Evolutionary conservation across 495 filamentous ascomycete genomes (phyloP).

Genomic region (Aspergillus funiculosus): DNA sequence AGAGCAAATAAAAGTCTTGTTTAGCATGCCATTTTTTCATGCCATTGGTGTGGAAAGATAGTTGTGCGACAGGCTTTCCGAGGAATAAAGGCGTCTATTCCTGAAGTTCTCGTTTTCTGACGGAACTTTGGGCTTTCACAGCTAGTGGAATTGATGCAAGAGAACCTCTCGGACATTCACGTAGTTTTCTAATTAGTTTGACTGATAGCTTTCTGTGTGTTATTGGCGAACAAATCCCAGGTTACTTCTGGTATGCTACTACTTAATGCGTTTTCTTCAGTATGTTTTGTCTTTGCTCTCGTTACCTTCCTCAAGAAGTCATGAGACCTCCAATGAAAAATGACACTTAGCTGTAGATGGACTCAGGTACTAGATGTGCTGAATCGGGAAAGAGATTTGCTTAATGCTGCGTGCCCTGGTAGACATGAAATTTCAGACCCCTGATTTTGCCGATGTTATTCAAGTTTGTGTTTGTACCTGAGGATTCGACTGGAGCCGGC

Average conservation of each 20-base stretch:
- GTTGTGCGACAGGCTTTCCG: conserved; percentile 32
- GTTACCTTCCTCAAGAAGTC: too few species aligned
- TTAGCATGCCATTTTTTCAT: conserved; percentile 24
- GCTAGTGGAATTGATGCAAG: conserved; percentile 62
- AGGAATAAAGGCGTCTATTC: conserved; percentile 63
- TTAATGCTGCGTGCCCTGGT: conserved; percentile 1
- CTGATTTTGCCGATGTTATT: not conserved
- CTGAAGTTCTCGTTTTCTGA: conserved; percentile 28
- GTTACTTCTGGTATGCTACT: too few species aligned
- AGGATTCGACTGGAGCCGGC: conserved; percentile 5
- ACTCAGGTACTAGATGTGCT: not conserved
- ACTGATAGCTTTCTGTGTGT: conserved; percentile 5
- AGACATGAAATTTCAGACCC: not conserved
- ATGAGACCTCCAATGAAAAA: too few species aligned
- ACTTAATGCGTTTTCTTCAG: too few species aligned
- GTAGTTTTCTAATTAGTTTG: conserved; percentile 1
- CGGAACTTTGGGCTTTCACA: conserved; percentile 33
- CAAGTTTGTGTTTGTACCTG: not conserved
- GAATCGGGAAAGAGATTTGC: not conserved
- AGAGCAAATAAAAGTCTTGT: conserved; percentile 47
- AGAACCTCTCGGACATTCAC: conserved; percentile 62
- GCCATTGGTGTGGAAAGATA: conserved; percentile 19
- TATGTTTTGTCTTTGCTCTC: too few species aligned
- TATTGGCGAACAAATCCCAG: not conserved
- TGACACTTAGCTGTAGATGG: too few species aligned